Conservation (phyloP, 2,329 filamentous ascomycete genomes). For the Acephala macrosclerotiorum region DNA sequence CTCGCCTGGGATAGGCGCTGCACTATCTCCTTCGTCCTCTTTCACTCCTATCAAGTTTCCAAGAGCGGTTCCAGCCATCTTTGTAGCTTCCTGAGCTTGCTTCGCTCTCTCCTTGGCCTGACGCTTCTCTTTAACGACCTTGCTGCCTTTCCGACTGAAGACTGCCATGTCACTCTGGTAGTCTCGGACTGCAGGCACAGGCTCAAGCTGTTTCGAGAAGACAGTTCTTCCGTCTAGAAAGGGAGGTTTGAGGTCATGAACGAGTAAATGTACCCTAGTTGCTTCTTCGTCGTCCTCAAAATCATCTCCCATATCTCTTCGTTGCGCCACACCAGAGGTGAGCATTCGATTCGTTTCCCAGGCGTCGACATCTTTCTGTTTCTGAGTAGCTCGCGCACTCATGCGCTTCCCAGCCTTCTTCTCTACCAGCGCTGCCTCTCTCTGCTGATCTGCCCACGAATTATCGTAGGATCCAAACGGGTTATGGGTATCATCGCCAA, state of each 20-base stretch:
- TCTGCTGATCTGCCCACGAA: conserved; percentile 73
- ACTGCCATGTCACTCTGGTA: conserved; percentile 99
- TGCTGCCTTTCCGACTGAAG: conserved; percentile 93
- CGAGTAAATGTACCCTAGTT: conserved; percentile 86
- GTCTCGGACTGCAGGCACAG: conserved; percentile 90
- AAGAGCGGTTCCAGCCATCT: conserved; percentile 86
- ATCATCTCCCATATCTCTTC: conserved; percentile 80
- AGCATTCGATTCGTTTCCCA: conserved; percentile 99
- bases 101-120: conserved; percentile 93
- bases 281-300: conserved; percentile 92
- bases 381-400: conserved; percentile 79
- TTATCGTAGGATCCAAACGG: conserved; percentile 82
- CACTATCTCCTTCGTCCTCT: conserved; percentile 91
- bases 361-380: conserved; percentile 93
- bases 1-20: conserved; percentile 77
- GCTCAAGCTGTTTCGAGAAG: conserved; percentile 97
- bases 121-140: conserved; percentile 87
- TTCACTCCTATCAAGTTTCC: conserved; percentile 97
- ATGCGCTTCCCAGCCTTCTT: conserved; percentile 79
- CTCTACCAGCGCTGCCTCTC: conserved; percentile 78
- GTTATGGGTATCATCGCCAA: conserved; percentile 93
- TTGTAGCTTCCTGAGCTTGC: conserved; percentile 94
- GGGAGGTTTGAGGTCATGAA: conserved; percentile 92
- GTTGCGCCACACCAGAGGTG: conserved; percentile 92
- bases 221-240: conserved; percentile 95